Evolutionary conservation across 2,329 filamentous ascomycete species (phyloP).

Genomic region (Xylariaceae sp.): DNA sequence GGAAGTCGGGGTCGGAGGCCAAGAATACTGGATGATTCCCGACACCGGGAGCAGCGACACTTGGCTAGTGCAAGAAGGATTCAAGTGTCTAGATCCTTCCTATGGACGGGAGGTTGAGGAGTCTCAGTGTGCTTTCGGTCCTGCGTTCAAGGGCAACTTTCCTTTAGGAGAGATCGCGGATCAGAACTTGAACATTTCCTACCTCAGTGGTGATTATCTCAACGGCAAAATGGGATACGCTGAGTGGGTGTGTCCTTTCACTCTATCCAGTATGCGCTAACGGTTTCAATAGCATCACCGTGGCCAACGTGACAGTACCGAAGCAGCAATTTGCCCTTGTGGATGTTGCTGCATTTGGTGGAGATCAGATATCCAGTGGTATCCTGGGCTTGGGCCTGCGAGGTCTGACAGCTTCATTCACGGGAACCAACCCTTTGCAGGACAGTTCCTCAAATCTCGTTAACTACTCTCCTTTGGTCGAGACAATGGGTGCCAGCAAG

Average conservation of each 20-base stretch:
- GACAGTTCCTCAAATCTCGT: slow-evolving; percentile 18
- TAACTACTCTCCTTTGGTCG: slow-evolving; percentile 25
- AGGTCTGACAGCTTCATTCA: slow-evolving; percentile 24
- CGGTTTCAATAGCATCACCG: slow-evolving; percentile 18
- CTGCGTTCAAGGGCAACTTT: slow-evolving; percentile 24
- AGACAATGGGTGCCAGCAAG: slow-evolving; percentile 21
- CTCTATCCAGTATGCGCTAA: not conserved
- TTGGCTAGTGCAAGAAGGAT: slow-evolving; percentile 5
- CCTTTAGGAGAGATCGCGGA: slow-evolving; percentile 23
- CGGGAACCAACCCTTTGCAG: slow-evolving; percentile 12
- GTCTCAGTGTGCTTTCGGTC: slow-evolving; percentile 24
- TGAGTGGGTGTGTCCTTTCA: slow-evolving; percentile 15
- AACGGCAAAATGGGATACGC: slow-evolving; percentile 27
- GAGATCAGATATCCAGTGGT: slow-evolving; percentile 27
- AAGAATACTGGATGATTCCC: slow-evolving; percentile 22
- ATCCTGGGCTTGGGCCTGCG: slow-evolving; percentile 29
- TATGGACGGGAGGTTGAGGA: slow-evolving; percentile 11
- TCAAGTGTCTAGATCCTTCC: slow-evolving; percentile 12
- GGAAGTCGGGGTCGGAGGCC: slow-evolving; percentile 19
- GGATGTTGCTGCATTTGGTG: slow-evolving; percentile 23
- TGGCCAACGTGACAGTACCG: slow-evolving; percentile 22
- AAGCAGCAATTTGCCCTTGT: slow-evolving; percentile 30
- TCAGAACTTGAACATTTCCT: slow-evolving; percentile 27
- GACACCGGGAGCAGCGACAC: slow-evolving; percentile 5
- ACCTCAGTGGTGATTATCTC: slow-evolving; percentile 23